Evolutionary conservation across 169 alveolate species (phyloP).

Genomic region (Plasmodium chabaudi): DNA sequence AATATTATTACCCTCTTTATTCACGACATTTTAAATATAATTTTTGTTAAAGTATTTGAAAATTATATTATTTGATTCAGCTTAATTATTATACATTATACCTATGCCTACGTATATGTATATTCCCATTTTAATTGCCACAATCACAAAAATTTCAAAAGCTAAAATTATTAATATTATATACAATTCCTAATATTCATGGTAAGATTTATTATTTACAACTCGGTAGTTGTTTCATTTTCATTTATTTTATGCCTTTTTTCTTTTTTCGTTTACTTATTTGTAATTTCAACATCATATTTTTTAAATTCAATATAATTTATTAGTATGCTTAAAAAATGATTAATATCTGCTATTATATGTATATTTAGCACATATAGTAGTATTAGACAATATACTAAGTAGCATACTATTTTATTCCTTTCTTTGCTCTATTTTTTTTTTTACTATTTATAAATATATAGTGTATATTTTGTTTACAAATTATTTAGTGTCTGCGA

Average conservation of each 20-base stretch:
- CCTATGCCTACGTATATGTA: background rate
- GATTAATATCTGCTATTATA: background rate
- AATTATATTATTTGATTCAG: conserved; percentile 42
- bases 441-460: conserved; percentile 3
- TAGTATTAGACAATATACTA: background rate
- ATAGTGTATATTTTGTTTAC: conserved; percentile 1
- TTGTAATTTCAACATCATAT: conserved; percentile 49
- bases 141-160: conserved; percentile 8
- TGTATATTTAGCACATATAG: background rate
- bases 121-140: conserved; percentile 15
- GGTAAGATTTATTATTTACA: conserved; percentile 6
- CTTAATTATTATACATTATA: conserved; percentile 14
- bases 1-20: background rate
- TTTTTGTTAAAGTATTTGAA: conserved; percentile 56
- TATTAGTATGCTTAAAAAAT: conserved; percentile 59
- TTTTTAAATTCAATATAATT: conserved; percentile 51
- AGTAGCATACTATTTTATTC: conserved; percentile 7
- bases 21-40: conserved; percentile 16
- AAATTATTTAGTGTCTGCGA: conserved; percentile 9
- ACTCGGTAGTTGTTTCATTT: background rate
- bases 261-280: conserved; percentile 63
- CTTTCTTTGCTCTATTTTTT: background rate
- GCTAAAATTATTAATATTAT: background rate
- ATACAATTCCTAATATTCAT: background rate
- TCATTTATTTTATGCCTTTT: background rate